Evolutionary conservation across 1,284 basidiomycete genomes (phyloP).

Genomic region (Puccinia sorghi): DNA sequence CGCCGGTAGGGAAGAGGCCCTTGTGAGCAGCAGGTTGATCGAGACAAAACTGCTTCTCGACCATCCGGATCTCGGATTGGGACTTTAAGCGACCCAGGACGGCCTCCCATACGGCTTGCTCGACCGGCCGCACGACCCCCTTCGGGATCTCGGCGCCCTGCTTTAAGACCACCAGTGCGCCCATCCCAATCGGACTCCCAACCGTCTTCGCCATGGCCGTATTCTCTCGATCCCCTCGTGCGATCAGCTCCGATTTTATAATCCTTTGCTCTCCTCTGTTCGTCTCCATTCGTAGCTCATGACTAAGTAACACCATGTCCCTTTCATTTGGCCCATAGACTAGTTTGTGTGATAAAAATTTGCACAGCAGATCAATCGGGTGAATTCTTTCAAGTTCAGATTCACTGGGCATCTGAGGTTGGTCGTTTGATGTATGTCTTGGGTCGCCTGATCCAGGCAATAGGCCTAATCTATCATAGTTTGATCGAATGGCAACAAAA

Average conservation of each 20-base stretch:
- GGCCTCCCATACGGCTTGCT: background rate
- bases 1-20: too few relatives aligned
- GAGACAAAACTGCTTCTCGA: constrained; percentile 6
- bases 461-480: constrained; percentile 57
- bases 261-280: constrained; percentile 72
- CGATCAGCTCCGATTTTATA: constrained; percentile 58
- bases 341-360: constrained; percentile 73
- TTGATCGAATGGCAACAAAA: background rate
- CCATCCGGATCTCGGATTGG: background rate
- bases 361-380: constrained; percentile 77
- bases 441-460: constrained; percentile 56
- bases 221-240: constrained; percentile 60
- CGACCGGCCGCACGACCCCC: constrained; percentile 17
- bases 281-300: constrained; percentile 67
- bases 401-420: constrained; percentile 60
- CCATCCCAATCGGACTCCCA: constrained; percentile 79
- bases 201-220: constrained; percentile 88
- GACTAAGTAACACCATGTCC: constrained; percentile 83
- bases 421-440: constrained; percentile 28
- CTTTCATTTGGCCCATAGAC: constrained; percentile 72
- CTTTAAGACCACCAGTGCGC: constrained; percentile 73
- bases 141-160: constrained; percentile 61
- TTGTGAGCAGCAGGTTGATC: too few relatives aligned
- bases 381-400: constrained; percentile 62
- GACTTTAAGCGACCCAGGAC: constrained; percentile 1